Evolutionary conservation across 805 yeast species (phyloP).

Genomic region (Pichia exigua): DNA sequence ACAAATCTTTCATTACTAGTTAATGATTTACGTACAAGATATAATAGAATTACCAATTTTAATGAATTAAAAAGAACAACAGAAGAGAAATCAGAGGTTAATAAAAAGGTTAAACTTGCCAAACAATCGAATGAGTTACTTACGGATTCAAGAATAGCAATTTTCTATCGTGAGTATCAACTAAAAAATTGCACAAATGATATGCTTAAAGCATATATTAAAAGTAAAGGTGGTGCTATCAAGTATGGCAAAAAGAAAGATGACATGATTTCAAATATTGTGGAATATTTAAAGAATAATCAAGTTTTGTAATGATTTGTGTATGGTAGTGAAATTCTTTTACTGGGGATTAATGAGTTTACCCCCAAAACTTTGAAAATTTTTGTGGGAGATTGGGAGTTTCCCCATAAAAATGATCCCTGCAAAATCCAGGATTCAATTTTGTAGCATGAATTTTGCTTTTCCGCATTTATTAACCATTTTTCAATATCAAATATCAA

Average conservation of each 20-base stretch:
- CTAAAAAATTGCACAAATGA: conserved; percentile 6
- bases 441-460: background rate
- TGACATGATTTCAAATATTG: conserved; percentile 37
- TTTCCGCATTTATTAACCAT: no score
- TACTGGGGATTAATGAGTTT: background rate
- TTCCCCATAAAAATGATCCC: no score
- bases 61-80: conserved; percentile 4
- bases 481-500: no score
- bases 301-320: background rate
- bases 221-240: conserved; percentile 29
- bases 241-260: conserved; percentile 33
- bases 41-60: conserved; percentile 19
- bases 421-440: background rate
- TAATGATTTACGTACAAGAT: conserved; percentile 14
- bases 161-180: conserved; percentile 1
- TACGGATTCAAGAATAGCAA: background rate
- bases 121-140: background rate
- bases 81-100: background rate
- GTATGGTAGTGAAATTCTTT: no score
- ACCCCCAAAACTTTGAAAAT: background rate
- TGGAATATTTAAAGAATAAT: conserved; percentile 14
- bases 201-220: conserved; percentile 25
- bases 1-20: conserved; percentile 5
- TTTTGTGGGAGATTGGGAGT: background rate
- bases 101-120: background rate